Conservation (phyloP, 2,329 filamentous ascomycete genomes). For the Neopestalotiopsis sp. region DNA sequence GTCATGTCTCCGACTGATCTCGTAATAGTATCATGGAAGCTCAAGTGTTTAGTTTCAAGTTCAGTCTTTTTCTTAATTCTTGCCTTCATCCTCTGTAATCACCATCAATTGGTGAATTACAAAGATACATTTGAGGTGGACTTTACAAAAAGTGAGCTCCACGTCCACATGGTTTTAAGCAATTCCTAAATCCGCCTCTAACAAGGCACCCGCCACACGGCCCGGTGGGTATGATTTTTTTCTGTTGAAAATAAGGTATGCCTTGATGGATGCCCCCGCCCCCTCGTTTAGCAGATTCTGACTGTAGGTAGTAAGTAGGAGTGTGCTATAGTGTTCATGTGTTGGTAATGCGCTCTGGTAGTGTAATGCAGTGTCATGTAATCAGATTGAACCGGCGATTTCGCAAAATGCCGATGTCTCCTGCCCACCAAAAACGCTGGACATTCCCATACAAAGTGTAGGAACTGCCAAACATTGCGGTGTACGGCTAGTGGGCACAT, state of each 20-base stretch:
- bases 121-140: neutral
- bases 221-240: neutral
- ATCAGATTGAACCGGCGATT: neutral
- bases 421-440: neutral
- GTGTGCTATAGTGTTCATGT: no score
- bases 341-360: neutral
- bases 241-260: neutral
- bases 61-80: neutral
- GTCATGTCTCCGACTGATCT: slow-evolving; percentile 2
- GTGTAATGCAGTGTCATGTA: neutral
- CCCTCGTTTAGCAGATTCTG: neutral
- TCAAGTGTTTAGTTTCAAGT: neutral
- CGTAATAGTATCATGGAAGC: slow-evolving; percentile 4
- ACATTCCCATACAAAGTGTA: no score
- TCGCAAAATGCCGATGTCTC: neutral
- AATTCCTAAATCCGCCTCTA: neutral
- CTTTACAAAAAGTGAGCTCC: no score
- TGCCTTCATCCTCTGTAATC: neutral
- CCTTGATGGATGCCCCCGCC: neutral
- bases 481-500: neutral
- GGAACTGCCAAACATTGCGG: neutral
- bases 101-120: neutral
- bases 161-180: neutral
- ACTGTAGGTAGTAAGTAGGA: neutral
- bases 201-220: neutral